Base-by-base conservation (phyloP, 2,329 filamentous ascomycete genomes). In the Neoarthrinium moseri region DNA sequence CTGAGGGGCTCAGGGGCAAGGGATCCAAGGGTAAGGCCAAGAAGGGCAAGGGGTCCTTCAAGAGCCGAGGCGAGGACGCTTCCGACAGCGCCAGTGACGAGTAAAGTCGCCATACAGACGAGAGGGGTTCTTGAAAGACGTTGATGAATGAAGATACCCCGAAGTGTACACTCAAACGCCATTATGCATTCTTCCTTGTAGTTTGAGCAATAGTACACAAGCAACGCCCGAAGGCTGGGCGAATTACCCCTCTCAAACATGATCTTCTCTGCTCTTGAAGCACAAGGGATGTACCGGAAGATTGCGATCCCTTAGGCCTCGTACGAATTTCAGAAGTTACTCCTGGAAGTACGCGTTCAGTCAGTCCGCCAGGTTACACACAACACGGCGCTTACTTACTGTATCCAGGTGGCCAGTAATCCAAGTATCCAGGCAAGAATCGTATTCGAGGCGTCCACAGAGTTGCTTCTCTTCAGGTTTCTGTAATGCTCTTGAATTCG, bases 1-100 rank as follows among this genome's bases (percentile, higher is more conserved):
- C 70, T 0, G 60, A 67, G 17, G 66, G 57, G 18, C 52, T 72
- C 20, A 60, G 69, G 11, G 69, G 70, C 3, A 71, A 71, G 55
- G 67, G 68, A 12, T 59, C 56, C 7, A 72, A 70, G 58, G 65
- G 59, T 13, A 72, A 69, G 60, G 65, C 61, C 24, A 70, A 64
- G 55, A 66, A 62, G 51, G 64, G 67, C 37, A 71, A 71, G 56
- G 67, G 63, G 12, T 56, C 60, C 40, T 47, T 59, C 49, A 58
- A 59, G 47, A 56, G 56, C 11, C 51, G 60, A 22, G 58, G 51
- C 4, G 62, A 60, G 6, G 63, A 61, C 30, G 56, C 57, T 45
- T 63, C 60, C 4, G 62, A 59, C 27, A 66, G 62, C 47, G 59
- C 59, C 17, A 61, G 56, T 41, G 61, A 60, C 34, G 60, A 62